Evolutionary conservation across 208 protist species (phyloP), one percentile per base, ranked within the genome.

Genomic region (Leishmania guyanensis): DNA sequence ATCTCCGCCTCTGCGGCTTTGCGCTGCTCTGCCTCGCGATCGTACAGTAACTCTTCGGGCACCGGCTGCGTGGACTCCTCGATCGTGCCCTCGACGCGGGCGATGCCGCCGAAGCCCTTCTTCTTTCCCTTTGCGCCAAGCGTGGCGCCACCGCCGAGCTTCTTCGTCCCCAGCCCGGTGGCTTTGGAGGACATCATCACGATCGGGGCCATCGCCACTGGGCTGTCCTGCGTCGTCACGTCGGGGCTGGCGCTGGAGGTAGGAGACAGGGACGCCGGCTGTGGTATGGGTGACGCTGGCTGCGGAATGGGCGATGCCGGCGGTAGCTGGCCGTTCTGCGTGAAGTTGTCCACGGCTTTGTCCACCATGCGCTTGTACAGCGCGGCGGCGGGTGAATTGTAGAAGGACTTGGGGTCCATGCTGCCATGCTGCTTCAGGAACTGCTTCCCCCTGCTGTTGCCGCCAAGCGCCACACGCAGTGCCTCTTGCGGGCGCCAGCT

Each of bases 381-480:
- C 71, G 89, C 82, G 39, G 92, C 91, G 16, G 89, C 82, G 10
- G 78, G 75, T 26, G 87, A 89, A 51, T 29, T 89, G 86, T 98
- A 98, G 77, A 92, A 91, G 26, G 84, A 90, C 83, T 92, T 93
- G 33, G 84, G 72, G 84, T 96, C 91, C 56, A 83, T 88, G 64
- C 86, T 85, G 53, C 97, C 97, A 85, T 97, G 94, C 86, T 95
- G 83, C 65, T 89, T 86, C 79, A 99, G 95, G 73, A 96, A 98
- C 54, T 90, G 70, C 39, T 79, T 82, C 1, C 94, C 97, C 36
- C 69, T 78, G 5, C 79, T 88, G 88, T 99, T 99, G 60, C 98
- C 98, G 46, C 97, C 96, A 22, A 96, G 77, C 33, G 95, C 86
- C 94, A 99, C 96, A 54, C 88, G 85, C 50, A 95, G 86, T 5